Evolutionary conservation across 192 early-diverging fungal species (phyloP), one percentile per base, ranked within the genome.

Genomic region (Phlyctochytrium planicorne): DNA sequence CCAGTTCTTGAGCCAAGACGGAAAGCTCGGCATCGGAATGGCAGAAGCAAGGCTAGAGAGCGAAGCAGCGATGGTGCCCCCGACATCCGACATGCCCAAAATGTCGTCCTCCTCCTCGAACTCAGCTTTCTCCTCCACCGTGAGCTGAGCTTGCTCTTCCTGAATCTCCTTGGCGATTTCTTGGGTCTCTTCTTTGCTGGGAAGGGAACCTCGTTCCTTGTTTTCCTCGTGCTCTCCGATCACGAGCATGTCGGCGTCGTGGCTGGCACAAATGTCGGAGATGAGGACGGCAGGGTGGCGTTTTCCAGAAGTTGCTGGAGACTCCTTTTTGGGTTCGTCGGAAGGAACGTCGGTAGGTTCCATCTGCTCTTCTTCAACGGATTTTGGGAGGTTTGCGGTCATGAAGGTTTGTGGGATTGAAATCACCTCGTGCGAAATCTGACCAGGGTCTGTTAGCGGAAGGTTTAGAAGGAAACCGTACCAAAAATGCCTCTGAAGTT

Each of bases 181-280:
- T 6, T 47, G 40, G 40, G 40, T 6, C 40, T 47, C 40, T 20
- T 47, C 40, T 6, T 20, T 20, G 20, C 10, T 6, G 10, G 6
- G 10, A 20, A 47, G 40, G 40, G 20, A 6, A 20, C 6, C 10
- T 14, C 40, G 40, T n/a, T n/a, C n/a, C 10, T 6, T 14, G 40
- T 6, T 6, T 20, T 47, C 40, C 10, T 47, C 40, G 10, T 6
- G 20, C 10, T 47, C 40, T 6, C 40, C 40, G 40, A 47, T 47
- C 40, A 47, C 40, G 40, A 47, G 40, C 40, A 47, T 47, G 40
- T 47, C 40, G 40, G 40, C 40, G 40, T 47, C 40, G 40, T 47
- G 40, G 40, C 10, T 20, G 40, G 10, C 10, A 20, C 40, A 47
- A 20, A 47, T 6, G 40, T 47, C 40, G 40, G 40, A 6, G 40